Evolutionary conservation across 2,329 filamentous ascomycete genomes (phyloP), one percentile per base, ranked within the genome.

Genomic region (Orbilia ellipsospora): DNA sequence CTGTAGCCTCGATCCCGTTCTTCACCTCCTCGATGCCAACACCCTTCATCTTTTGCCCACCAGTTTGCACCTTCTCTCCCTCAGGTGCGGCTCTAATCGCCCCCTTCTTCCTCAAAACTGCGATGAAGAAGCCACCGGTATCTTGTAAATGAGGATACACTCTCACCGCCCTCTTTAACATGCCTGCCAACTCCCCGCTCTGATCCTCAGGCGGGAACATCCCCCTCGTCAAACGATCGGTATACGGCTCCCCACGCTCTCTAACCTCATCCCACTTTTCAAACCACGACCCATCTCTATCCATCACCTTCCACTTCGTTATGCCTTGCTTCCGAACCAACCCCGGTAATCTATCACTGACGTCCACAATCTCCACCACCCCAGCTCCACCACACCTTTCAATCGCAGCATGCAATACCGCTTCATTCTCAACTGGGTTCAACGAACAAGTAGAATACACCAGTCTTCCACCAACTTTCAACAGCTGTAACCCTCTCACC

Each of bases 401-500:
- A 79, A 99, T 94, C 10, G 95, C 95, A 26, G 91, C 90, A 0
- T 92, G 89, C 74, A 99, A 86, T 15, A 98, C 93, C 5, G 95
- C 90, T 83, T 99, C 95, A 80, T 99, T 97, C 85, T 99, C 95
- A 28, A 98, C 89, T 0, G 95, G 95, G 83, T 99, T 99, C 92
- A 99, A 93, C 83, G 93, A 97, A 86, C 95, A 99, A 18, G 95
- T 99, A 2, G 94, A 98, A 84, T 98, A 99, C 62, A 99, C 94
- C 28, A 98, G 92, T 77, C 94, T 89, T 61, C 95, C 95, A 48
- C 95, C 94, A 67, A 93, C 91, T 85, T 97, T 98, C 78, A 99
- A 88, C 89, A 99, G 93, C 84, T 98, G 94, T 61, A 99, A 86
- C 36, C 95, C 92, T 77, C 95, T 90, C 68, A 96, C 92, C 57